A percentile compares a stretch with the other conserved stretches of the same genome.
These are phyloP conservation scores for Euphorbia lathyris DNA, from an alignment of 345 rosid species.

Conservation along the genomic window DNA sequence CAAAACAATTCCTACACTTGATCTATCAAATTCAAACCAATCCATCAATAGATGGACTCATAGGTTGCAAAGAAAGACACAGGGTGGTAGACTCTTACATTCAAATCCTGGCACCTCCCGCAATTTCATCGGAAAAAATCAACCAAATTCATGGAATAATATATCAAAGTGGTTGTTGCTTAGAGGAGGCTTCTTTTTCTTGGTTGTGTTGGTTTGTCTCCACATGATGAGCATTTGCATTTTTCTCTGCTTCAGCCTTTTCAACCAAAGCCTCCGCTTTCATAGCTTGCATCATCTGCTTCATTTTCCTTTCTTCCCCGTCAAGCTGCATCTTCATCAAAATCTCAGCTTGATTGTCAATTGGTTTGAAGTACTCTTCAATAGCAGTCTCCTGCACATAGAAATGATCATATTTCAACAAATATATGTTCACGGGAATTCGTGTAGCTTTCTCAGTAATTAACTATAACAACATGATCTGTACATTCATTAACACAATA, in stretches of 20 bases:
- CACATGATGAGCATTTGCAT: constrained; percentile 19
- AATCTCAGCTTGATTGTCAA: constrained; percentile 72
- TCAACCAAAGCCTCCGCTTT: constrained; percentile 56
- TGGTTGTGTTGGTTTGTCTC: constrained; percentile 23
- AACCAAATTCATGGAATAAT: constrained; percentile 4
- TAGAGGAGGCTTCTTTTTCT: constrained; percentile 23
- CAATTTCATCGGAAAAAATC: background rate
- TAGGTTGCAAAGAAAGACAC: background rate
- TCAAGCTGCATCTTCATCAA: constrained; percentile 84
- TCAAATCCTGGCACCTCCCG: no score
- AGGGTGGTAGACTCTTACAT: background rate
- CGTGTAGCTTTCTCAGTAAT: background rate
- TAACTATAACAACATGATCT: background rate
- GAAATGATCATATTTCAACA: constrained; percentile 4
- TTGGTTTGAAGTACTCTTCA: constrained; percentile 78
- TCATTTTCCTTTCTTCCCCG: constrained; percentile 75
- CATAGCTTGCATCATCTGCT: constrained; percentile 59
- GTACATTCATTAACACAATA: background rate
- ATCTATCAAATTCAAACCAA: background rate
- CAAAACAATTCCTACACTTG: background rate
- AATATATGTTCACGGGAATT: background rate
- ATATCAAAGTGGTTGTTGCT: constrained; percentile 23
- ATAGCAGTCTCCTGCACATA: constrained; percentile 70
- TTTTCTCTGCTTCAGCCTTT: constrained; percentile 52
- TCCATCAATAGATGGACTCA: background rate